Base-by-base conservation (phyloP, 164 flowering plant species). In the Stephania cephalantha region DNA sequence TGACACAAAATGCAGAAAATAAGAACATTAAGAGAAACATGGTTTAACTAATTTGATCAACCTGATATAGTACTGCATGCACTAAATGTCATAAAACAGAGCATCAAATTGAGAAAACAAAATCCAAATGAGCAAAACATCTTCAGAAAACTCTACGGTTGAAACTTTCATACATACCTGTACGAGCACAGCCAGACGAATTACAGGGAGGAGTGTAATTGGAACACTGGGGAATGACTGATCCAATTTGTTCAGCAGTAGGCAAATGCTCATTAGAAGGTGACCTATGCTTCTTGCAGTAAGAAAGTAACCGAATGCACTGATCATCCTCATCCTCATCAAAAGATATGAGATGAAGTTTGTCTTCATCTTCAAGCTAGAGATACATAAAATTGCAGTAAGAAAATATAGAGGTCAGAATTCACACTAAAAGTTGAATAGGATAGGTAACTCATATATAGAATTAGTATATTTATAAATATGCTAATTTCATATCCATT, bases 161-260 rank as follows among this genome's bases (percentile, higher is more conserved):
- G 75, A 75, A 35, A 73, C 25, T 5, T 2, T n/a, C 4, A n/a
- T 9, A 20, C 84, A 77, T 88, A 95, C 98, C 98, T 81, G 74
- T 85, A 63, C 98, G 97, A 80, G 98, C 97, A 88, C 97, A 96
- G 50, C 99, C 99, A 81, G 97, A 91, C 71, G 91, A 88, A 87
- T 92, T 96, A 42, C 72, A 18, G 52, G 97, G 91, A 31, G 95
- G 95, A 58, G 13, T 80, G 78, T 86, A 96, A 72, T 86, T 82
- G 64, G 88, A 85, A 81, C 83, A 83, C 55, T 71, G 85, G 64
- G 77, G 75, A 9, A 77, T 73, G 71, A 77, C 65, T 78, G 68
- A 85, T 46, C 71, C 85, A 71, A 77, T 74, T 63, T 80, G 80
- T 31, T 88, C 89, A 73, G 88, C 90, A 73, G 78, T 68, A 48